These are phyloP conservation scores for Musa itinerans DNA, from an alignment of 176 grass and related monocot species.

Conservation along the genomic window DNA sequence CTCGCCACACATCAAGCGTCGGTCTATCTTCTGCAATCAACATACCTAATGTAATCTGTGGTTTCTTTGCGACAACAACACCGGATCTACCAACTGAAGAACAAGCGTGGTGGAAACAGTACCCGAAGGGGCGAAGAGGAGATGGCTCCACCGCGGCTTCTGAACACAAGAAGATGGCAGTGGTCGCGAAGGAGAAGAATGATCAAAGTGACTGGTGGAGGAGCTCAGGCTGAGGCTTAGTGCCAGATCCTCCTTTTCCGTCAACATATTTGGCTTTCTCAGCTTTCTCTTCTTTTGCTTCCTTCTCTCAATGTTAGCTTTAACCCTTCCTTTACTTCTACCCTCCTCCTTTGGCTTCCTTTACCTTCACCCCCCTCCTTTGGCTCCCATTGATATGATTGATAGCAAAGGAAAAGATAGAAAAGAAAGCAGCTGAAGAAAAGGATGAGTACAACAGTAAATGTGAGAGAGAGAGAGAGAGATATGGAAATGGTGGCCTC, in stretches of 20 bases:
- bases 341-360: too few species aligned
- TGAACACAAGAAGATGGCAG: constrained; percentile 1
- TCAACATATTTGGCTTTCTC: constrained; percentile 3
- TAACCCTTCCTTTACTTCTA: too few species aligned
- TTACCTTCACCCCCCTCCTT: too few species aligned
- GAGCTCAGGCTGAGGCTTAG: constrained; percentile 51
- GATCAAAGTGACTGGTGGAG: constrained; percentile 7
- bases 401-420: too few species aligned
- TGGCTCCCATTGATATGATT: too few species aligned
- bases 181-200: not conserved
- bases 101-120: not conserved
- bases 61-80: not conserved
- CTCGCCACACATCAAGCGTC: too few species aligned
- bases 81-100: not conserved
- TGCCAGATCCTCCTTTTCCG: constrained; percentile 40
- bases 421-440: too few species aligned
- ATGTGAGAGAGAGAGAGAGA: too few species aligned
- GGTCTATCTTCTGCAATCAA: not conserved
- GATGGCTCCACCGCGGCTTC: constrained; percentile 13
- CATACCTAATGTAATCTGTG: not conserved
- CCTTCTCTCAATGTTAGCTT: too few species aligned
- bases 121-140: constrained; percentile 29
- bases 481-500: too few species aligned
- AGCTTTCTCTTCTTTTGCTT: not conserved
- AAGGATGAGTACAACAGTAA: too few species aligned